A percentile compares a stretch with the other conserved stretches of the same genome.
Evolutionary conservation across 1,284 basidiomycete species (phyloP).

Genomic region (Tylopilus sp.): DNA sequence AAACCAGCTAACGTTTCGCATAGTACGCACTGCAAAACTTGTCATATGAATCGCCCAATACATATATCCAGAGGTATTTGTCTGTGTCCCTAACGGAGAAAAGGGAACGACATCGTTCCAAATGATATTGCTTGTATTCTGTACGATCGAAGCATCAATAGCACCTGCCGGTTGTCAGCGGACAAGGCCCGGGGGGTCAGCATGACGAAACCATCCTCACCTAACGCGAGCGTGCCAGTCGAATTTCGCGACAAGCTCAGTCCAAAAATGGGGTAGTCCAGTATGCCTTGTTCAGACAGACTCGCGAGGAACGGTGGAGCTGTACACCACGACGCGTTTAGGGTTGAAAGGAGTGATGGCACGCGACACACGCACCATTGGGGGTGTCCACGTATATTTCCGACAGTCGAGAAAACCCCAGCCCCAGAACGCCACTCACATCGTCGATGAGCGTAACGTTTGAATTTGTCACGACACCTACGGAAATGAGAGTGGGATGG

Average conservation of each 20-base stretch:
- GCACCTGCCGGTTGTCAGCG: slow-evolving; percentile 49
- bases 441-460: slow-evolving; percentile 62
- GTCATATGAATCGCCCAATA: slow-evolving; percentile 76
- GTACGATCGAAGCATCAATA: slow-evolving; percentile 66
- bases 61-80: slow-evolving; percentile 69
- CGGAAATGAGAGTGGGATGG: background rate
- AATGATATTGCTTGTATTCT: slow-evolving; percentile 54
- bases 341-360: background rate
- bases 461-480: slow-evolving; percentile 59
- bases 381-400: slow-evolving; percentile 47
- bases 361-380: slow-evolving; percentile 47
- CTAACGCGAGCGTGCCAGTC: slow-evolving; percentile 63
- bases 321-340: slow-evolving; percentile 27
- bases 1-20: background rate
- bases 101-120: slow-evolving; percentile 78
- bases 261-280: slow-evolving; percentile 74
- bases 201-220: slow-evolving; percentile 36
- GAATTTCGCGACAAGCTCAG: slow-evolving; percentile 58
- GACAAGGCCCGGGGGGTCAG: slow-evolving; percentile 1
- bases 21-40: slow-evolving; percentile 50
- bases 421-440: slow-evolving; percentile 67
- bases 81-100: slow-evolving; percentile 55
- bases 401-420: slow-evolving; percentile 74
- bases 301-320: slow-evolving; percentile 65
- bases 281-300: slow-evolving; percentile 58